Conservation (phyloP, 108 stramenopile species). For the Stephanodiscus triporus region DNA sequence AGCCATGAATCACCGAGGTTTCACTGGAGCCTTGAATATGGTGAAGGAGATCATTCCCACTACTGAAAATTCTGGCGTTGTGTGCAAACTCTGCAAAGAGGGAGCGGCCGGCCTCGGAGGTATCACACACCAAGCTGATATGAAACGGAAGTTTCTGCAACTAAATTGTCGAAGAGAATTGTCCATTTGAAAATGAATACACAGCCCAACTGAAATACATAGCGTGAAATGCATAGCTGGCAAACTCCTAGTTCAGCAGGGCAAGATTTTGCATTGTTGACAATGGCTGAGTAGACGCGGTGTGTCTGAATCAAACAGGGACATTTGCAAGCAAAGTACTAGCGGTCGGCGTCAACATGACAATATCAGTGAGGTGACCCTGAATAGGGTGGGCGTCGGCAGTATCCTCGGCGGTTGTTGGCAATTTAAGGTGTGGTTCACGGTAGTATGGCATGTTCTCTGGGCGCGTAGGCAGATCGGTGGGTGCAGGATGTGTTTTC, state of each 20-base stretch:
- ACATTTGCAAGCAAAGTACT: too few relatives aligned
- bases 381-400: too few relatives aligned
- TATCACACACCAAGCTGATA: conserved; percentile 2
- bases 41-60: not conserved
- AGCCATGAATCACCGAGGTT: not conserved
- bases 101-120: not conserved
- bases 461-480: not conserved
- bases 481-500: too few relatives aligned
- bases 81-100: conserved; percentile 3
- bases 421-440: not conserved
- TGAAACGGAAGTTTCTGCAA: not conserved
- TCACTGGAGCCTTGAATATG: conserved; percentile 1
- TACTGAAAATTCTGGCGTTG: not conserved
- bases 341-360: too few relatives aligned
- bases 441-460: not conserved
- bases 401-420: too few relatives aligned
- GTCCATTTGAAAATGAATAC: conserved; percentile 12
- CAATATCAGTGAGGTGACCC: too few relatives aligned
- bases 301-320: too few relatives aligned
- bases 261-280: too few relatives aligned
- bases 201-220: conserved; percentile 7
- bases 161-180: conserved; percentile 9
- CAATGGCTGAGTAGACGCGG: too few relatives aligned
- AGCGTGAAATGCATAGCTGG: too few relatives aligned
- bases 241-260: too few relatives aligned